These are phyloP conservation scores for Flueggea neowawraea DNA, from an alignment of 441 rosid genomes.

Conservation along the genomic window DNA sequence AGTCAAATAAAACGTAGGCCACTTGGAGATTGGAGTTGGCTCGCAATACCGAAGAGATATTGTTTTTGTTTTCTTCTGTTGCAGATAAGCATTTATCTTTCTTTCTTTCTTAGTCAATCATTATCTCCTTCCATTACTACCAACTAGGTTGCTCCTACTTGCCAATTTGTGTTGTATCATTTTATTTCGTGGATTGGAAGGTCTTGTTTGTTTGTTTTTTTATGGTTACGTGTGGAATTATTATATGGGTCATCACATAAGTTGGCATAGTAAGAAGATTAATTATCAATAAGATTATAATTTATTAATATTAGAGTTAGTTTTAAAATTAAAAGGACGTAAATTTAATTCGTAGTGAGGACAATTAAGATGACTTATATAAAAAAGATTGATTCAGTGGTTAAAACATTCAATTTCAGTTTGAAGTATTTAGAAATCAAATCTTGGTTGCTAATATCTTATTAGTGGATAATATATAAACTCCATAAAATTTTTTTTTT, in stretches of 20 bases:
- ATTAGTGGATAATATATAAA: too few species aligned
- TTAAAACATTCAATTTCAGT: too few species aligned
- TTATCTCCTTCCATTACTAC: not conserved
- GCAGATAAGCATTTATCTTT: constrained; percentile 14
- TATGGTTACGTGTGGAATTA: not conserved
- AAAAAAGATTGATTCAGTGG: too few species aligned
- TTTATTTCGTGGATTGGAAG: not conserved
- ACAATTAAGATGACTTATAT: too few species aligned
- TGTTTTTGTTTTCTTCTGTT: constrained; percentile 12
- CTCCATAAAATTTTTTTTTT: too few species aligned
- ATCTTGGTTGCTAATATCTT: too few species aligned
- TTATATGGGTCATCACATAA: not conserved
- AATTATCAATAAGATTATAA: too few species aligned
- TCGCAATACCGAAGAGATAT: constrained; percentile 2
- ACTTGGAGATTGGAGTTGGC: constrained; percentile 16
- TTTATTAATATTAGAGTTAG: too few species aligned
- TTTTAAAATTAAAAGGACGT: too few species aligned
- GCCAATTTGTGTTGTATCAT: not conserved
- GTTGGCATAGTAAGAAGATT: too few species aligned
- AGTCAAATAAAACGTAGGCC: constrained; percentile 10
- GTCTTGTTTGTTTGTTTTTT: not conserved
- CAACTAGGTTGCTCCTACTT: constrained; percentile 2
- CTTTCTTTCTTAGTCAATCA: constrained; percentile 1
- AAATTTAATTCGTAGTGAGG: too few species aligned
- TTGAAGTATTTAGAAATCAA: too few species aligned